phyloP scores from a whole-genome alignment of 2,329 filamentous ascomycete genomes.

The Fusarium liriodendri region DNA sequence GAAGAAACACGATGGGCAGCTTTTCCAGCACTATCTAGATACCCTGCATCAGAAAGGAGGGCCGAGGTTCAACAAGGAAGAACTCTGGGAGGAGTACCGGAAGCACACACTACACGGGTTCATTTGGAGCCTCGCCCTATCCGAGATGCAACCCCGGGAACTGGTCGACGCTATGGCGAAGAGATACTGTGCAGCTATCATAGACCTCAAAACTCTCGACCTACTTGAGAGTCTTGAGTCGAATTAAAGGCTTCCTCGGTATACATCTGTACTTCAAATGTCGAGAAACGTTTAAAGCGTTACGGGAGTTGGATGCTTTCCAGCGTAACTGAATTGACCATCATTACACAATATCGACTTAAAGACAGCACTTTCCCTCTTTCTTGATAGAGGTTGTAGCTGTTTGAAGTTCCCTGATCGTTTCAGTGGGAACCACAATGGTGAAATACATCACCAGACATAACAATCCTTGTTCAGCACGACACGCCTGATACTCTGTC shows the following conservation, averaged over 20 bases:
- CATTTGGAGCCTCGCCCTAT: constrained; percentile 14
- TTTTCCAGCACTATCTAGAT: constrained; percentile 17
- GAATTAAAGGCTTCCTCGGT: background rate
- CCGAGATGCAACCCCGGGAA: constrained; percentile 28
- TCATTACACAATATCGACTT: background rate
- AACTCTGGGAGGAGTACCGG: constrained; percentile 21
- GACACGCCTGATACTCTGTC: too few species aligned
- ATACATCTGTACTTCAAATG: background rate
- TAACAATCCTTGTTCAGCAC: too few species aligned
- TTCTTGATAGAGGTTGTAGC: background rate
- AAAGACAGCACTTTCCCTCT: background rate
- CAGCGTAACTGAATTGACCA: background rate
- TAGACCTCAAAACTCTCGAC: constrained; percentile 25
- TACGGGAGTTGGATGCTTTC: background rate
- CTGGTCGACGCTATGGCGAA: constrained; percentile 19
- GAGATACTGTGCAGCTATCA: constrained; percentile 17
- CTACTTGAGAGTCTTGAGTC: background rate
- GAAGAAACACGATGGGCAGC: background rate
- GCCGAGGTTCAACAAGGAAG: background rate
- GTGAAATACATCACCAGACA: background rate
- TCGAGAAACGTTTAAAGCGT: background rate
- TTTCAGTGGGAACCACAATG: background rate
- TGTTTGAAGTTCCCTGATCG: background rate
- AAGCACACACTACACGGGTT: constrained; percentile 26
- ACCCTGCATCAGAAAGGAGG: background rate